Evolutionary conservation across 805 yeast genomes (phyloP).

Genomic region (Grigorovia jiainica): DNA sequence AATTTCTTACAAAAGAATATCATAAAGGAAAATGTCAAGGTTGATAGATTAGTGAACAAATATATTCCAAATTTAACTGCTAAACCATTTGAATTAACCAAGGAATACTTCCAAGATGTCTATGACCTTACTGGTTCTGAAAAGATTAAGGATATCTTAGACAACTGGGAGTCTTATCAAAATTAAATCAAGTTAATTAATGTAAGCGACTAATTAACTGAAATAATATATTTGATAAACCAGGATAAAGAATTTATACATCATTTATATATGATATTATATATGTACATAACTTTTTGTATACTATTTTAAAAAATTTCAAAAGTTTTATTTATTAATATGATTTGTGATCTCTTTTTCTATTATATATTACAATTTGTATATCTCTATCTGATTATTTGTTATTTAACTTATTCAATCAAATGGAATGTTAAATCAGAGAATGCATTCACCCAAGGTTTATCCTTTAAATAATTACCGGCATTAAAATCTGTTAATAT

Average conservation of each 20-base stretch:
- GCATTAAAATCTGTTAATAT: conserved; percentile 17
- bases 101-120: conserved; percentile 95
- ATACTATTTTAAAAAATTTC: neutral
- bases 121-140: conserved; percentile 86
- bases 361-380: no score
- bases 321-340: neutral
- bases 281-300: neutral
- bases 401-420: conserved; percentile 8
- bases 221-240: no score
- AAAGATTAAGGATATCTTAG: conserved; percentile 80
- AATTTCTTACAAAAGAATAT: conserved; percentile 94
- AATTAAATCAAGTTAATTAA: conserved; percentile 1
- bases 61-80: conserved; percentile 99
- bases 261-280: no score
- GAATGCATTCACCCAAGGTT: conserved; percentile 43
- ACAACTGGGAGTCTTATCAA: conserved; percentile 88
- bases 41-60: conserved; percentile 85
- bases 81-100: conserved; percentile 89
- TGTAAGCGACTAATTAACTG: no score
- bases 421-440: conserved; percentile 42
- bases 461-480: conserved; percentile 15
- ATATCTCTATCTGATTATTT: neutral
- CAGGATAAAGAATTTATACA: neutral
- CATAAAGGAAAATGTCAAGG: conserved; percentile 89
- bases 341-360: no score